Evolutionary conservation across 352 stramenopile genomes (phyloP).

Genomic region (Phytophthora ramorum): DNA sequence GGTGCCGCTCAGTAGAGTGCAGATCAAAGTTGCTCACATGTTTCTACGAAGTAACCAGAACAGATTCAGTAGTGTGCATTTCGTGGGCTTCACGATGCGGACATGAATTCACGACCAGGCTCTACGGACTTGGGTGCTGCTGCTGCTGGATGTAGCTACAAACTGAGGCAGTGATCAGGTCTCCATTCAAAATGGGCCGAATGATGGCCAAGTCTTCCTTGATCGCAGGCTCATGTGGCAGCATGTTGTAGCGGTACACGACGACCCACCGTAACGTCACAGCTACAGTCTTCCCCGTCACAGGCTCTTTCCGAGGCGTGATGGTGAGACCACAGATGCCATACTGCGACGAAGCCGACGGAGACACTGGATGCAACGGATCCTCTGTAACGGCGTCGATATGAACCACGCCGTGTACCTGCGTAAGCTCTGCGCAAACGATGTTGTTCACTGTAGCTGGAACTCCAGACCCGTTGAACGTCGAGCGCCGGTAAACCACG

Average conservation of each 20-base stretch:
- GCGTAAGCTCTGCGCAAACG: constrained; percentile 25
- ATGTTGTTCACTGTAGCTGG: constrained; percentile 34
- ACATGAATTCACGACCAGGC: too few species aligned
- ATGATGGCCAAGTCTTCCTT: constrained; percentile 23
- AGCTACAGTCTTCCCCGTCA: constrained; percentile 16
- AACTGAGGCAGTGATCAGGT: constrained; percentile 23
- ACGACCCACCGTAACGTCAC: constrained; percentile 35
- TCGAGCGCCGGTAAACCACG: constrained; percentile 30
- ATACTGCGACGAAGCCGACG: constrained; percentile 20
- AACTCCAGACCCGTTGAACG: constrained; percentile 25
- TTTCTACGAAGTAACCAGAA: too few species aligned
- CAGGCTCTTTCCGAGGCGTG: constrained; percentile 24
- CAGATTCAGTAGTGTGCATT: too few species aligned
- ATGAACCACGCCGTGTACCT: constrained; percentile 34
- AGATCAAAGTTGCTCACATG: too few species aligned
- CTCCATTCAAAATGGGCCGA: constrained; percentile 42
- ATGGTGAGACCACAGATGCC: constrained; percentile 38
- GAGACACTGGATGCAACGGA: constrained; percentile 24
- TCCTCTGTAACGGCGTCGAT: constrained; percentile 38
- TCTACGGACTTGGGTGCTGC: constrained; percentile 2
- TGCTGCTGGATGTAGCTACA: constrained; percentile 26
- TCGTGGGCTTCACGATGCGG: too few species aligned
- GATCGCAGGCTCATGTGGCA: constrained; percentile 31
- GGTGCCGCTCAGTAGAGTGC: too few species aligned
- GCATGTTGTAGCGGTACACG: constrained; percentile 42